Conservation (phyloP, 2,329 filamentous ascomycete species). For the Pseudonectria foliicola region DNA sequence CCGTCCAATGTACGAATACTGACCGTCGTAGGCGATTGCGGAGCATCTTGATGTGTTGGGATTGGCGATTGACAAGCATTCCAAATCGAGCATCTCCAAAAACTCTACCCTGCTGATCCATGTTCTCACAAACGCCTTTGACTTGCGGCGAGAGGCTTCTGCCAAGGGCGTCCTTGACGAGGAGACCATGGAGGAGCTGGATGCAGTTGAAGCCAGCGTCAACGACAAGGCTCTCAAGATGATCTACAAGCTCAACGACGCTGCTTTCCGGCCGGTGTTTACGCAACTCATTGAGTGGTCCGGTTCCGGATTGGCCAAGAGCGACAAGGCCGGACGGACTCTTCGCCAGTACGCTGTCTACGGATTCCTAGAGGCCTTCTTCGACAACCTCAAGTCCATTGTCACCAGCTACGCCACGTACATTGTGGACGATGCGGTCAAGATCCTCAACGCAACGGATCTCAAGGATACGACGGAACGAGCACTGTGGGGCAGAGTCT, state of each 20-base stretch:
- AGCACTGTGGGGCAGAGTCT: slow-evolving; percentile 60
- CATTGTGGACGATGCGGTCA: slow-evolving; percentile 66
- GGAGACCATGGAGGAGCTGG: slow-evolving; percentile 39
- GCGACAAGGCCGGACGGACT: slow-evolving; percentile 49
- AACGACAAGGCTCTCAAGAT: slow-evolving; percentile 75
- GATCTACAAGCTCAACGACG: slow-evolving; percentile 95
- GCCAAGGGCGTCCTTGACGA: slow-evolving; percentile 40
- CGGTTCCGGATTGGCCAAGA: slow-evolving; percentile 51
- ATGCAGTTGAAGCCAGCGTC: slow-evolving; percentile 55
- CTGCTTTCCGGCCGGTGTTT: slow-evolving; percentile 88
- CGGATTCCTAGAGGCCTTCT: slow-evolving; percentile 72
- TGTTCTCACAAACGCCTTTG: slow-evolving; percentile 53
- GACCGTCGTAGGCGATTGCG: slow-evolving; percentile 47
- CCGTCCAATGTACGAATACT: slow-evolving; percentile 14
- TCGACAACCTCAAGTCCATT: slow-evolving; percentile 82
- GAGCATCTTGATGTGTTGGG: slow-evolving; percentile 67
- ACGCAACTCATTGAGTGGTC: slow-evolving; percentile 79
- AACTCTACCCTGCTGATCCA: slow-evolving; percentile 63
- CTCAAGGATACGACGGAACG: slow-evolving; percentile 44
- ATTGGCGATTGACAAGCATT: slow-evolving; percentile 65
- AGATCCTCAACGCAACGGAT: slow-evolving; percentile 47
- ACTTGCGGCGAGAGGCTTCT: slow-evolving; percentile 55
- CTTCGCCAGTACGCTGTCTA: slow-evolving; percentile 71
- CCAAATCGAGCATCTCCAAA: slow-evolving; percentile 73
- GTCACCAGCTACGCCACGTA: slow-evolving; percentile 89